Evolutionary conservation across 2,329 filamentous ascomycete species (phyloP).

Genomic region (Calonectria pauciramosa): DNA sequence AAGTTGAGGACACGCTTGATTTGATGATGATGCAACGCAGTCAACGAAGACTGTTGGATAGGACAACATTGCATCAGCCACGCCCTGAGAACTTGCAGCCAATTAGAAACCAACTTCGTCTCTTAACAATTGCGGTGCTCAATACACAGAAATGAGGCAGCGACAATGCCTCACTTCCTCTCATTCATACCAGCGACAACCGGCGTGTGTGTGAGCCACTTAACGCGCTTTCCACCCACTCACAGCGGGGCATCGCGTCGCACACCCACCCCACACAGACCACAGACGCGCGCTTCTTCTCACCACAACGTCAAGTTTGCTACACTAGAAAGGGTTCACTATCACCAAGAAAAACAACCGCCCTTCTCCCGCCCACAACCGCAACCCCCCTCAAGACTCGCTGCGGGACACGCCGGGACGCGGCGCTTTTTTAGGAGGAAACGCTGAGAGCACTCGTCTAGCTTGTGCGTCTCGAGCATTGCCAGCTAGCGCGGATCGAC

Average conservation of each 20-base stretch:
- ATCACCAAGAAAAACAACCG: background rate
- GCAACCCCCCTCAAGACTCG: background rate
- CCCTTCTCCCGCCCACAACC: constrained; percentile 1
- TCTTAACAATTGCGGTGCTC: background rate
- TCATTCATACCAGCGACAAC: background rate
- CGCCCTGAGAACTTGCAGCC: background rate
- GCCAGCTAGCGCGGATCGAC: constrained; percentile 27
- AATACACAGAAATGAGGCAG: background rate
- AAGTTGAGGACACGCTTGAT: background rate
- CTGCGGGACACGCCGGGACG: background rate
- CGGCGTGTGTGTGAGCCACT: constrained; percentile 36
- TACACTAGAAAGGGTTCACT: constrained; percentile 12
- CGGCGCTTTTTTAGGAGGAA: background rate
- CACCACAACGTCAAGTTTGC: constrained; percentile 25
- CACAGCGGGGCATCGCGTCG: constrained; percentile 46
- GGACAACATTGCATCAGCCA: background rate
- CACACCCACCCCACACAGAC: constrained; percentile 33
- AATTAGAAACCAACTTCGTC: background rate
- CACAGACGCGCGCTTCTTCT: constrained; percentile 38
- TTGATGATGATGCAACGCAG: background rate
- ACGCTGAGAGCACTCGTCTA: background rate
- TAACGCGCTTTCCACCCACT: constrained; percentile 45
- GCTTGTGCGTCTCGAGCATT: constrained; percentile 6
- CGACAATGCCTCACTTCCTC: background rate
- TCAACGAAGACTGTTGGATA: background rate